A percentile compares a stretch with the other conserved stretches of the same genome.
Evolutionary conservation across 2,329 filamentous ascomycete species (phyloP).

Genomic region (Beauveria sp.): DNA sequence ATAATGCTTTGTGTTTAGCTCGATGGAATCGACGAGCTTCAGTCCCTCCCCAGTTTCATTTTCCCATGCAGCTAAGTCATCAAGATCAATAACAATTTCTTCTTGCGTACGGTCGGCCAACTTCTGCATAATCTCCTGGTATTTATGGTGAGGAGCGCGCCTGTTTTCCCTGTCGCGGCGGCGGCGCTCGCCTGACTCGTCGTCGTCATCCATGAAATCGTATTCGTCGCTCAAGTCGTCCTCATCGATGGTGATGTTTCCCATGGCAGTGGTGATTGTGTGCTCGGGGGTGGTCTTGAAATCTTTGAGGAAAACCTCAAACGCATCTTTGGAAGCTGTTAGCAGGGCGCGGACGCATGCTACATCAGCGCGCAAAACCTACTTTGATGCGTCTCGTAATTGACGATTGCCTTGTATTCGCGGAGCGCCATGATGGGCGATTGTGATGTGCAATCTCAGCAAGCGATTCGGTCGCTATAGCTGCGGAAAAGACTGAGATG

Average conservation of each 20-base stretch:
- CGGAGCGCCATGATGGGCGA: slow-evolving; percentile 69
- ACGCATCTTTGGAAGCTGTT: slow-evolving; percentile 50
- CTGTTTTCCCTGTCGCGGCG: slow-evolving; percentile 41
- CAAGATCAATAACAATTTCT: slow-evolving; percentile 79
- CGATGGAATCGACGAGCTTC: slow-evolving; percentile 74
- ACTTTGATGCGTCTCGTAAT: slow-evolving; percentile 85
- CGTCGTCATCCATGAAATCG: slow-evolving; percentile 82
- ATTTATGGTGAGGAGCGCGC: slow-evolving; percentile 67
- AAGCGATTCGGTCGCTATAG: slow-evolving; percentile 6
- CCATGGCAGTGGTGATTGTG: slow-evolving; percentile 72
- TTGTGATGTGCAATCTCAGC: slow-evolving; percentile 14
- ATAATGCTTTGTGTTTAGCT: slow-evolving; percentile 90
- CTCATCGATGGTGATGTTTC: slow-evolving; percentile 78
- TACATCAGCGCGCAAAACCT: slow-evolving; percentile 24
- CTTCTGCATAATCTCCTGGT: slow-evolving; percentile 79
- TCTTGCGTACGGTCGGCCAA: slow-evolving; percentile 71
- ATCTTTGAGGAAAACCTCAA: slow-evolving; percentile 78
- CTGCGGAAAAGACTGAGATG: neutral
- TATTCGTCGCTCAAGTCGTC: slow-evolving; percentile 84
- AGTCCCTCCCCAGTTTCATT: slow-evolving; percentile 58
- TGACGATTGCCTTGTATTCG: slow-evolving; percentile 68
- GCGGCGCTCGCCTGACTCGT: slow-evolving; percentile 47
- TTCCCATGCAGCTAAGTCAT: slow-evolving; percentile 81
- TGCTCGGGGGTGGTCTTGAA: slow-evolving; percentile 76
- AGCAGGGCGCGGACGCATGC: slow-evolving; percentile 16